Base-by-base conservation (phyloP, 352 stramenopile species). In the Pythium brassicae region DNA sequence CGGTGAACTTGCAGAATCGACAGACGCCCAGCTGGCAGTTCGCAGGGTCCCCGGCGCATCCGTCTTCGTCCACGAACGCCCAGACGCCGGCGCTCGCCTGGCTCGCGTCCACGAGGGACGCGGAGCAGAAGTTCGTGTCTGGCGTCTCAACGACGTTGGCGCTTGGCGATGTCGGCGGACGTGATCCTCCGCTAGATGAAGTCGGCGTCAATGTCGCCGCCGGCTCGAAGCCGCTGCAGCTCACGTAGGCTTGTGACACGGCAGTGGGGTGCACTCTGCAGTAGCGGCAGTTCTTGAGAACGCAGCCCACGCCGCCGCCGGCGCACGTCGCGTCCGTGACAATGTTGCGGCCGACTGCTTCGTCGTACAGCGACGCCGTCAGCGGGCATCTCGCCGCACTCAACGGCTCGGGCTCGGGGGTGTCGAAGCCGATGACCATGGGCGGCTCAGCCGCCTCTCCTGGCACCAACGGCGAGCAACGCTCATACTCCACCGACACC, bases 221-320 rank as follows among this genome's bases (percentile, higher is more conserved):
- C 4, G 29, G 29, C 29, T 35, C 29, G 29, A 35, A 9, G 9
- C 46, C 23, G 17, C 14, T 44, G 49, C 72, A 81, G 0, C 43
- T 62, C 26, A 74, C 26, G 12, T 76, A 55, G 19, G 71, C 49
- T 17, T 53, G 45, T 3, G 69, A 74, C n/a, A 69, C 51, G 10
- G 60, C 44, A 0, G 65, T 75, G 29, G 65, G 50, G 8, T 51
- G 43, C 9, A 61, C 53, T 53, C 68, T 74, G 52, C 72, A 82
- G 49, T 78, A 76, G 7, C 65, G 65, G 37, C 61, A 72, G 11
- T 54, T 49, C 9, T 37, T 5, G 22, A 46, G 47, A 12, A 67
- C 43, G 40, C 49, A 70, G 43, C 62, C 63, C 2, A 49, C 6
- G 29, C 50, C 59, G 2, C 40, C 17, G 14, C 20, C 47, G 0